phyloP scores from a whole-genome alignment of 257 asterid species.

The Solanum phureja region DNA sequence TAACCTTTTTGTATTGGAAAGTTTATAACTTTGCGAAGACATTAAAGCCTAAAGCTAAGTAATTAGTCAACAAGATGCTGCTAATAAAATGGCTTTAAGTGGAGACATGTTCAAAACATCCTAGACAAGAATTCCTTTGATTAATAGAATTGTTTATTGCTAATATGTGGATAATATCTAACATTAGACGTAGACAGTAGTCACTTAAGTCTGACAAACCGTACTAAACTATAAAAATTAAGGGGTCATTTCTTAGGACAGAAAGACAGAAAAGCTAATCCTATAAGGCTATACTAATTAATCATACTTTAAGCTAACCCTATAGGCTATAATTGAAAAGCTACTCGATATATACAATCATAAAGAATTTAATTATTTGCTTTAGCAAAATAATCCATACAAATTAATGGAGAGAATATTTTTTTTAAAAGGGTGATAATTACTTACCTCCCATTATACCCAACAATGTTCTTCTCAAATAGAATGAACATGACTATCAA shows the following conservation, averaged over 20 bases:
- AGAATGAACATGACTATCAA: neutral
- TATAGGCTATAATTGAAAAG: neutral
- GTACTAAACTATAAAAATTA: neutral
- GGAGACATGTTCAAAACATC: conserved; percentile 11
- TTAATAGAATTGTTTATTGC: neutral
- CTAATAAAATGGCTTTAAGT: conserved; percentile 4
- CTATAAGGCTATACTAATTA: neutral
- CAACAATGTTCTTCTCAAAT: neutral
- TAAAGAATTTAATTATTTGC: neutral
- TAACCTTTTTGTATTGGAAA: neutral
- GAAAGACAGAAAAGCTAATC: neutral
- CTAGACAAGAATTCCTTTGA: conserved; percentile 4
- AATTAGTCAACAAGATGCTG: conserved; percentile 7
- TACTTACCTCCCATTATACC: neutral
- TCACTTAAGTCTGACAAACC: neutral
- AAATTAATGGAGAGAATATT: neutral
- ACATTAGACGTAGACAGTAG: neutral
- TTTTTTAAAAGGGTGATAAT: too few relatives aligned
- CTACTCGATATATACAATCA: neutral
- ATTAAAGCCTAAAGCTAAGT: neutral
- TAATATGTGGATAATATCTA: neutral
- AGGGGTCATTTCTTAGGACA: neutral
- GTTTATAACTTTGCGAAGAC: neutral
- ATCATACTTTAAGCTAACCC: neutral
- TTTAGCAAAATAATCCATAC: neutral